Evolutionary conservation across 2,329 filamentous ascomycete species (phyloP).

Genomic region (Calonectria pseudoreteaudii): DNA sequence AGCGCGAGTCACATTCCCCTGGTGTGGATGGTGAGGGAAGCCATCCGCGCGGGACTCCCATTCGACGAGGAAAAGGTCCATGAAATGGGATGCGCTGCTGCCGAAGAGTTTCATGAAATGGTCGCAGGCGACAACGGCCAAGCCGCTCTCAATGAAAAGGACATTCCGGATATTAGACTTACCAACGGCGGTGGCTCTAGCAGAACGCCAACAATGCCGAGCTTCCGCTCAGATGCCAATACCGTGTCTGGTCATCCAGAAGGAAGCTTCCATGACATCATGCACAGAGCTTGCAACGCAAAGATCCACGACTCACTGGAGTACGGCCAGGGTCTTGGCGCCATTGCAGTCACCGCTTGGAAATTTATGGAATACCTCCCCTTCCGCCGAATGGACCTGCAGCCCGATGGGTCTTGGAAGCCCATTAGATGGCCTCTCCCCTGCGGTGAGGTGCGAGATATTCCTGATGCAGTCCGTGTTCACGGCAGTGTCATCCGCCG

Average conservation of each 20-base stretch:
- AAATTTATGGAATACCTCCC: constrained; percentile 85
- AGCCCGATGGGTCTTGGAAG: constrained; percentile 79
- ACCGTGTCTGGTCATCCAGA: constrained; percentile 34
- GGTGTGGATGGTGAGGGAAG: constrained; percentile 75
- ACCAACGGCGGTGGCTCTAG: constrained; percentile 34
- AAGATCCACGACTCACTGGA: constrained; percentile 78
- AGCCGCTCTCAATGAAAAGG: constrained; percentile 24
- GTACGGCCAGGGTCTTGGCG: constrained; percentile 69
- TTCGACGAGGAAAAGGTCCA: constrained; percentile 78
- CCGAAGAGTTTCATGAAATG: constrained; percentile 13
- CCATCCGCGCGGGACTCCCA: constrained; percentile 71
- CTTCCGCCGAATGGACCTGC: constrained; percentile 84
- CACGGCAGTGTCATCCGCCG: constrained; percentile 81
- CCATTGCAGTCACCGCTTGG: constrained; percentile 73
- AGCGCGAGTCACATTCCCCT: constrained; percentile 76
- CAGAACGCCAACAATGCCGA: constrained; percentile 33
- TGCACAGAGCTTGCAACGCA: constrained; percentile 67
- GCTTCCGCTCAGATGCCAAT: constrained; percentile 37
- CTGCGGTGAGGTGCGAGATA: constrained; percentile 81
- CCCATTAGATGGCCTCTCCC: constrained; percentile 85
- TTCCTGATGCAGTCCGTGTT: constrained; percentile 76
- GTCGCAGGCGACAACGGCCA: neutral
- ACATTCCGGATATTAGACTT: constrained; percentile 48
- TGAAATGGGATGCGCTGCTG: constrained; percentile 68
- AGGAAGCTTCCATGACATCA: constrained; percentile 65